phyloP scores from a whole-genome alignment of 2,329 filamentous ascomycete species.

The Aschersonia sp. region DNA sequence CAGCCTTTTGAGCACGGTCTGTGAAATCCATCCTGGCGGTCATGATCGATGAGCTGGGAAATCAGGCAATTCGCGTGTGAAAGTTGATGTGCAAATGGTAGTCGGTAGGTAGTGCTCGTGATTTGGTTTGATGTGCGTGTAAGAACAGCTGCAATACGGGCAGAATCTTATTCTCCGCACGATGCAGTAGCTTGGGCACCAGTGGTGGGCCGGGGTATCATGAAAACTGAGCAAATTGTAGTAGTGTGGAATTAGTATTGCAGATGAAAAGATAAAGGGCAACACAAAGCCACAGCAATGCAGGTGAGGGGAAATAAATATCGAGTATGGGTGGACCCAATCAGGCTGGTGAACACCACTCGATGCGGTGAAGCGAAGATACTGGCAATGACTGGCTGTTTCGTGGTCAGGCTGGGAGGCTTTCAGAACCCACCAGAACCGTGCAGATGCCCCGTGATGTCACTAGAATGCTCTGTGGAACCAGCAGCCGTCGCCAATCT shows the following conservation, averaged over 20 bases:
- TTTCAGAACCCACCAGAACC: constrained; percentile 17
- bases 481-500: not conserved
- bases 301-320: not conserved
- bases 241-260: too few species aligned
- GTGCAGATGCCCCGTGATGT: constrained; percentile 18
- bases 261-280: too few species aligned
- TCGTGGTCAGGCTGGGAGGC: constrained; percentile 9
- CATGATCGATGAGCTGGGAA: constrained; percentile 31
- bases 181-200: constrained; percentile 1
- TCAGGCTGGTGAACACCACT: not conserved
- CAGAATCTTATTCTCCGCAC: not conserved
- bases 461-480: constrained; percentile 9
- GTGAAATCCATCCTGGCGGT: constrained; percentile 79
- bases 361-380: constrained; percentile 1
- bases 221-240: not conserved
- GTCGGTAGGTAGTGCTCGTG: not conserved
- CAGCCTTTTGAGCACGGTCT: constrained; percentile 77
- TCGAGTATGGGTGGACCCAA: not conserved
- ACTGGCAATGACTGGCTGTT: constrained; percentile 6
- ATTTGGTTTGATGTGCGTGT: not conserved
- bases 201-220: not conserved
- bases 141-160: too few species aligned
- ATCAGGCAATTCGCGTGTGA: not conserved
- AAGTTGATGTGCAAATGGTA: not conserved
- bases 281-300: too few species aligned